Evolutionary conservation across 768 basidiomycete genomes (phyloP).

Genomic region (Boletus rubescentipes): DNA sequence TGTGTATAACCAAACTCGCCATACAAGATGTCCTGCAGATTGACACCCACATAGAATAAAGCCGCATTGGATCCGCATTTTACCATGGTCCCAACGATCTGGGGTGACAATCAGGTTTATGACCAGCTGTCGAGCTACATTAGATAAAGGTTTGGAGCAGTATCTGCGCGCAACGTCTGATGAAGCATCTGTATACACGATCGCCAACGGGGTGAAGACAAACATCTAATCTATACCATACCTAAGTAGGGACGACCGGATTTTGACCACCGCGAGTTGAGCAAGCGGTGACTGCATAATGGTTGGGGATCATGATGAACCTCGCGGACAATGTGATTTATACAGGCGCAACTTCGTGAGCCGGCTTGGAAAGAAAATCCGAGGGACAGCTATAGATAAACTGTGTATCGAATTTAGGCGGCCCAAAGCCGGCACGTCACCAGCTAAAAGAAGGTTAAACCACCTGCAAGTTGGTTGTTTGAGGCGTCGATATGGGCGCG

Average conservation of each 20-base stretch:
- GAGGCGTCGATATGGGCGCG: too few species aligned
- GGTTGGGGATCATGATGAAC: background rate
- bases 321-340: too few species aligned
- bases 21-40: background rate
- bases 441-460: too few species aligned
- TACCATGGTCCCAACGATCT: background rate
- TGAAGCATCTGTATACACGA: conserved; percentile 5
- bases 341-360: too few species aligned
- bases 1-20: background rate
- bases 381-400: too few species aligned
- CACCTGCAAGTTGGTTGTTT: too few species aligned
- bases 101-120: background rate
- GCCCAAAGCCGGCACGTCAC: too few species aligned
- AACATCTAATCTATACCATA: conserved; percentile 9
- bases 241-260: background rate
- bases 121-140: background rate
- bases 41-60: too few species aligned
- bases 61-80: too few species aligned
- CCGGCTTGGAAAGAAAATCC: too few species aligned
- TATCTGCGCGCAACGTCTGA: background rate
- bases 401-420: too few species aligned
- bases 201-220: conserved; percentile 5
- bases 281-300: background rate
- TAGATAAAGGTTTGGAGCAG: background rate
- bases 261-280: background rate